These are phyloP conservation scores for Xylaria longipes DNA, from an alignment of 495 filamentous ascomycete species.

Conservation along the genomic window DNA sequence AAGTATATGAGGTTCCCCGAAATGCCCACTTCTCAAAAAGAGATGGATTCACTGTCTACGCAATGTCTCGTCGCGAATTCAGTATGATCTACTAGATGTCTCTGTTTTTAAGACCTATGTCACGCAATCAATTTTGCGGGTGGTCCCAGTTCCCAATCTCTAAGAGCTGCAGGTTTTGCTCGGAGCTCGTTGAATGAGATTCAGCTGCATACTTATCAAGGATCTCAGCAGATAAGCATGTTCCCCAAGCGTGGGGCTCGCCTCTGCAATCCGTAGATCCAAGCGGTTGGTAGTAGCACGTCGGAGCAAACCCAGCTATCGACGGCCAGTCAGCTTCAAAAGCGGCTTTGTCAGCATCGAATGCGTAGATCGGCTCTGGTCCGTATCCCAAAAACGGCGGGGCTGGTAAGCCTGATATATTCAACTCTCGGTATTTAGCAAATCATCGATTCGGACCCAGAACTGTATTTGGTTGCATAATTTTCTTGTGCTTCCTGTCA, in stretches of 20 bases:
- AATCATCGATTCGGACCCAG: background rate
- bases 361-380: slow-evolving; percentile 4
- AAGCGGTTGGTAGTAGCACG: background rate
- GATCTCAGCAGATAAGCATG: background rate
- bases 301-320: background rate
- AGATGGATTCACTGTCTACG: background rate
- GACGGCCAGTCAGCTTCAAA: slow-evolving; percentile 10
- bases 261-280: background rate
- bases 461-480: background rate
- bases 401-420: background rate
- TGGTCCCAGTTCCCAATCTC: background rate
- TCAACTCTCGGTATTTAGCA: background rate
- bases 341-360: background rate
- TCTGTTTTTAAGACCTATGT: background rate
- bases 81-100: background rate
- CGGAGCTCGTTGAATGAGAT: background rate
- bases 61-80: background rate
- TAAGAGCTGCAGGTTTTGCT: background rate
- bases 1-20: background rate
- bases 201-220: background rate
- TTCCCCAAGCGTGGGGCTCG: background rate
- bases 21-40: background rate
- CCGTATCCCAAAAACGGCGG: background rate
- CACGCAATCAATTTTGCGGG: background rate
- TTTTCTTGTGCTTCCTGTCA: background rate